Percentiles rank a stretch among this genome's conserved stretches.
phyloP scores from a whole-genome alignment of 495 filamentous ascomycete genomes.

The Geopyxis carbonaria region DNA sequence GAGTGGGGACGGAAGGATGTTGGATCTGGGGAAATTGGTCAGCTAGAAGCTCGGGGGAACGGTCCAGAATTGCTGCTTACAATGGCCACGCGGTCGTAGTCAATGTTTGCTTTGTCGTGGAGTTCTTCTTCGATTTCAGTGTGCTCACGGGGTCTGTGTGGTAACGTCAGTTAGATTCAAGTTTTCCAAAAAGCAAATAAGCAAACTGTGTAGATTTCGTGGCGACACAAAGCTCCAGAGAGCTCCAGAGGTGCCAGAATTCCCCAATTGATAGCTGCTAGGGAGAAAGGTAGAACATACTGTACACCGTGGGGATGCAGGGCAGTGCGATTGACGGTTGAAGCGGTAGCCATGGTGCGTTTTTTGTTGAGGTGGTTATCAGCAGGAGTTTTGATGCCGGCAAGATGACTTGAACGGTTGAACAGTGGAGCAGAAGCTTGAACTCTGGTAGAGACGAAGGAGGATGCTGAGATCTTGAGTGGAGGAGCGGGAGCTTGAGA shows the following conservation, averaged over 20 bases:
- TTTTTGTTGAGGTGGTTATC: slow-evolving; percentile 8
- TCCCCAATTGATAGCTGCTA: no score
- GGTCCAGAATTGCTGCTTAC: slow-evolving; percentile 34
- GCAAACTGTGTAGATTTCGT: slow-evolving; percentile 10
- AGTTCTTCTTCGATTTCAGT: slow-evolving; percentile 95
- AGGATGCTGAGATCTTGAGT: slow-evolving; percentile 12
- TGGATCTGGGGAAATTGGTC: slow-evolving; percentile 43
- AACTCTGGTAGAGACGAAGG: background rate
- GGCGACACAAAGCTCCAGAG: background rate
- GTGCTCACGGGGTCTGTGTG: slow-evolving; percentile 41
- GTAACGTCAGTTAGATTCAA: slow-evolving; percentile 13
- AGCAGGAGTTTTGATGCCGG: slow-evolving; percentile 10
- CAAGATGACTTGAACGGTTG: slow-evolving; percentile 4
- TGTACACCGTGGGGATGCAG: slow-evolving; percentile 74
- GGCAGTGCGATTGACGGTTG: slow-evolving; percentile 23
- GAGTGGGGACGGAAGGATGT: slow-evolving; percentile 77
- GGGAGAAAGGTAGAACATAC: slow-evolving; percentile 32
- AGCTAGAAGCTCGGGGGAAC: slow-evolving; percentile 6
- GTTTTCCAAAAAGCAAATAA: slow-evolving; percentile 4
- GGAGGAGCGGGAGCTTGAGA: slow-evolving; percentile 8
- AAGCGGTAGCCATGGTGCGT: slow-evolving; percentile 16
- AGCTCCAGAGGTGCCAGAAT: slow-evolving; percentile 28
- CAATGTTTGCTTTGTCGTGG: slow-evolving; percentile 95
- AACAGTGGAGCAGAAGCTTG: background rate
- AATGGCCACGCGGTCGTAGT: slow-evolving; percentile 97